Conservation (phyloP, 2,329 filamentous ascomycete species). For the Tolypocladium tropicale region DNA sequence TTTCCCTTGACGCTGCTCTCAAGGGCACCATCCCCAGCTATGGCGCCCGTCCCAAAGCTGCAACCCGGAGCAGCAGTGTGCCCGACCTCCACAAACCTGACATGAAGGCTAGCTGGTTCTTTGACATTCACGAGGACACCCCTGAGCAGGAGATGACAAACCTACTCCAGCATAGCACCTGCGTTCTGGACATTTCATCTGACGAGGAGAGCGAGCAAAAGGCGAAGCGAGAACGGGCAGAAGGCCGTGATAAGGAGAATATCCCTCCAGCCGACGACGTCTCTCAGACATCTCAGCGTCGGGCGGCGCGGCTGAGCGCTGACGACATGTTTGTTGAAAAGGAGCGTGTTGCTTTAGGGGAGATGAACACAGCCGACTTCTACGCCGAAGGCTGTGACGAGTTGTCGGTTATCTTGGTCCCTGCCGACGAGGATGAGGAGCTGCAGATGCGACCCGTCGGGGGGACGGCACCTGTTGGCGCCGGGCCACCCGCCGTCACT, state of each 20-base stretch:
- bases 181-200: conserved; percentile 77
- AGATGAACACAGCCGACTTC: conserved; percentile 58
- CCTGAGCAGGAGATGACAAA: conserved; percentile 87
- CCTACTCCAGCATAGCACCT: conserved; percentile 82
- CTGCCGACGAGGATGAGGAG: conserved; percentile 46
- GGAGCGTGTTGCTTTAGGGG: conserved; percentile 53
- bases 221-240: conserved; percentile 38
- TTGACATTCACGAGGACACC: conserved; percentile 90
- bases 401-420: conserved; percentile 49
- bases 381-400: conserved; percentile 57
- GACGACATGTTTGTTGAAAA: conserved; percentile 54
- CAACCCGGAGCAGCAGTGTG: conserved; percentile 5
- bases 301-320: conserved; percentile 14
- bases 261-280: conserved; percentile 64
- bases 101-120: conserved; percentile 66
- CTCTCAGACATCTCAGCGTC: conserved; percentile 41
- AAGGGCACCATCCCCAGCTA: conserved; percentile 63
- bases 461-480: neutral
- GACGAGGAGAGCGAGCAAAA: conserved; percentile 65
- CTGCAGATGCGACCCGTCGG: conserved; percentile 7
- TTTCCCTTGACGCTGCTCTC: conserved; percentile 77
- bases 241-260: conserved; percentile 82
- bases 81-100: conserved; percentile 30
- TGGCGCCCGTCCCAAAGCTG: conserved; percentile 29
- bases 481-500: neutral